Percentiles rank a stretch among this genome's conserved stretches.
phyloP scores from a whole-genome alignment of 345 rosid genomes.

The Bruguiera gymnorhiza region DNA sequence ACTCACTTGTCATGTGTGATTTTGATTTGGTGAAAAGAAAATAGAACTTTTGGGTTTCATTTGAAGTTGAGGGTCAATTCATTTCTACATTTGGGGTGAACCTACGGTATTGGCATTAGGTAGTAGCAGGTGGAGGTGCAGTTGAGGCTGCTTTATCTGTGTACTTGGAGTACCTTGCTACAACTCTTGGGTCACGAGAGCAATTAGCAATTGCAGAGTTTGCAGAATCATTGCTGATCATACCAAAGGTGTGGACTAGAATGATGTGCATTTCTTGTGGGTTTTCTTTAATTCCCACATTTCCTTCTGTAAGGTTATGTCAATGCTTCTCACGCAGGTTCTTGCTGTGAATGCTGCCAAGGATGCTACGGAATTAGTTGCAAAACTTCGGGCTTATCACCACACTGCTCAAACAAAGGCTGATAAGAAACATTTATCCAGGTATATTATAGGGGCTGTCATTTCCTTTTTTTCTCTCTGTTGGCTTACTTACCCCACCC shows the following conservation, averaged over 20 bases:
- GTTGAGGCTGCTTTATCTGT: slow-evolving; percentile 92
- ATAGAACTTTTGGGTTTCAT: no score
- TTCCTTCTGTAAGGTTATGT: background rate
- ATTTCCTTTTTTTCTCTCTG: no score
- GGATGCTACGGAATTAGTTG: slow-evolving; percentile 95
- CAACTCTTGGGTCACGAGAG: slow-evolving; percentile 90
- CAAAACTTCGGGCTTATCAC: slow-evolving; percentile 91
- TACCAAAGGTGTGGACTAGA: slow-evolving; percentile 62
- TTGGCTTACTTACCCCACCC: no score
- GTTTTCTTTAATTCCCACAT: no score
- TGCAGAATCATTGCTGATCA: slow-evolving; percentile 80
- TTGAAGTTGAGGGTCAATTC: background rate
- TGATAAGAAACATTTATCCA: slow-evolving; percentile 82
- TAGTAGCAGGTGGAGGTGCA: slow-evolving; percentile 99
- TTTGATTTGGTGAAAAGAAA: background rate
- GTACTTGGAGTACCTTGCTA: slow-evolving; percentile 88
- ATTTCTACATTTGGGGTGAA: background rate
- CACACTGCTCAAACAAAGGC: slow-evolving; percentile 94
- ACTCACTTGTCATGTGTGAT: background rate
- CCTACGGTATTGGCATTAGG: slow-evolving; percentile 40
- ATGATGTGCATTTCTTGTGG: no score
- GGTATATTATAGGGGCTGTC: slow-evolving; percentile 34
- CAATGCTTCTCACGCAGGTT: slow-evolving; percentile 39
- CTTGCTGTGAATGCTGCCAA: slow-evolving; percentile 97
- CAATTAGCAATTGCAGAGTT: slow-evolving; percentile 95